Evolutionary conservation across 2,329 filamentous ascomycete species (phyloP).

Genomic region (Aspergillus aculeatus): DNA sequence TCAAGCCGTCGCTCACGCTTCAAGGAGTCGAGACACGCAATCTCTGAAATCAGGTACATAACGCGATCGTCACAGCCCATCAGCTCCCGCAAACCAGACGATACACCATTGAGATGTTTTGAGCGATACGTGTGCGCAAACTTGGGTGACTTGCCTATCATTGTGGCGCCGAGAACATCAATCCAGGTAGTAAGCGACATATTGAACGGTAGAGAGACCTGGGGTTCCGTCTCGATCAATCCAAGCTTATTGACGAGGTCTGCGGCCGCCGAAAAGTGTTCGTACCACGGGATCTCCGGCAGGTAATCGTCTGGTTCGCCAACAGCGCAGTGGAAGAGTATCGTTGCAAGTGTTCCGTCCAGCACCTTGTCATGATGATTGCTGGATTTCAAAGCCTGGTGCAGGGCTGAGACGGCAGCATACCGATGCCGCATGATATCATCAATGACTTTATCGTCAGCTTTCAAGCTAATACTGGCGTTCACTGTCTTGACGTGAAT

Average conservation of each 20-base stretch:
- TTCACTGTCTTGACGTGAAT: slow-evolving; percentile 74
- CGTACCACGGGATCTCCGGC: slow-evolving; percentile 90
- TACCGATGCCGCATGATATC: slow-evolving; percentile 71
- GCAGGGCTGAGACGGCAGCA: slow-evolving; percentile 79
- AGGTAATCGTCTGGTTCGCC: slow-evolving; percentile 79
- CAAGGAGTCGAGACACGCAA: slow-evolving; percentile 87
- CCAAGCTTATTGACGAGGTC: slow-evolving; percentile 81
- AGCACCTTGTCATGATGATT: slow-evolving; percentile 81
- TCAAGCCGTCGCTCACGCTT: slow-evolving; percentile 70
- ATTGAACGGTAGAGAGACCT: slow-evolving; percentile 75
- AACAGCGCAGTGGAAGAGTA: slow-evolving; percentile 91
- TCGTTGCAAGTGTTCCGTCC: slow-evolving; percentile 87
- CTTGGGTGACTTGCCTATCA: slow-evolving; percentile 65
- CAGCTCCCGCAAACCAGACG: slow-evolving; percentile 77
- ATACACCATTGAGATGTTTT: slow-evolving; percentile 62
- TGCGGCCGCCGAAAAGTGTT: slow-evolving; percentile 90
- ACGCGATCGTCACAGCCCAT: slow-evolving; percentile 97
- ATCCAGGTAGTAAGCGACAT: slow-evolving; percentile 61
- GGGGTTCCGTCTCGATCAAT: slow-evolving; percentile 63
- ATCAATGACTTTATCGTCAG: slow-evolving; percentile 10
- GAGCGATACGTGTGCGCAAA: slow-evolving; percentile 76
- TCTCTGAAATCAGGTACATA: slow-evolving; percentile 98
- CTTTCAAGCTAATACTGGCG: slow-evolving; percentile 37
- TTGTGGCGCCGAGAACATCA: slow-evolving; percentile 65
- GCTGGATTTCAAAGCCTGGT: slow-evolving; percentile 74